Base-by-base conservation (phyloP, 108 stramenopile genomes). In the Pseudonitzschia multistriata region DNA sequence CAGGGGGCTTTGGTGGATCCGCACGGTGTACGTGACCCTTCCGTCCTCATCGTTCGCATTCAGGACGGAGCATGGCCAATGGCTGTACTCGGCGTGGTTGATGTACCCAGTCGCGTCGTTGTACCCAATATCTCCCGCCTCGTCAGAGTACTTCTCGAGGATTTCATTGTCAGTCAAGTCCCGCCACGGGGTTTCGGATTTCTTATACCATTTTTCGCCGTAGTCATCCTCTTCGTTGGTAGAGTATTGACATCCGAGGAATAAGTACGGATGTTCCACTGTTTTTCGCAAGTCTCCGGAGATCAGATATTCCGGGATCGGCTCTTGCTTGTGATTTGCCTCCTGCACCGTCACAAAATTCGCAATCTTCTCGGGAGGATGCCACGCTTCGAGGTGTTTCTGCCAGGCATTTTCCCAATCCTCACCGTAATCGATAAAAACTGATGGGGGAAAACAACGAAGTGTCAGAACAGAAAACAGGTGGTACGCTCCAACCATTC, bases 361-460 rank as follows among this genome's bases (percentile, higher is more conserved):
- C 8, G 28, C 49, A 2, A 21, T n/a, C n/a, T 47, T 37, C 30
- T 39, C 48, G 3, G 45, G 50, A 35, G 80, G 66, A 19, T 67
- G 45, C 78, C 78, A 79, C 24, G 56, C 10, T 25, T 50, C 33
- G 3, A 69, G 50, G 62, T 82, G 77, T 37, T 74, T 55, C 37
- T 67, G 29, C 85, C 83, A 89, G 15, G 82, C 81, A 11, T 74
- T 45, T 49, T 86, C 84, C 88, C 88, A 92, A 8, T 79, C 78
- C 7, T 73, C 48, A 0, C 91, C 91, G 66, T 92, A 92, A 66
- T 89, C 77, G 21, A 89, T 45, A 50, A 84, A 79, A 3, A 92
- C 63, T 60, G 59, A 2, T n/a, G n/a, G n/a, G n/a, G n/a, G n/a
- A n/a, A n/a, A n/a, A n/a, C n/a, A n/a, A n/a, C n/a, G n/a, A n/a